phyloP scores from a whole-genome alignment of 2,329 filamentous ascomycete species.

The Didymella lethalis region DNA sequence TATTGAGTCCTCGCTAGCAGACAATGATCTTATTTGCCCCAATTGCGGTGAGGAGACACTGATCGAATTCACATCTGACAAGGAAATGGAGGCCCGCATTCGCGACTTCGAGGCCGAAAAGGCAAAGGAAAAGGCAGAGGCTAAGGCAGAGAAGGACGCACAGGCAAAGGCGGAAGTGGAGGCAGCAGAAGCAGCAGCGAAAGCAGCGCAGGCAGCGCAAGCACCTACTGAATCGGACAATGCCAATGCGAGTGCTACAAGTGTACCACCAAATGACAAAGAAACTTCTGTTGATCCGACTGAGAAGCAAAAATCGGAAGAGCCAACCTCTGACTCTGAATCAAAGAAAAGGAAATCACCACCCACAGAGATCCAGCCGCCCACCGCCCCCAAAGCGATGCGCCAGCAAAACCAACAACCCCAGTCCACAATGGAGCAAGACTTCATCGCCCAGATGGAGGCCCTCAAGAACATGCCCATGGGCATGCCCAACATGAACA shows the following conservation, averaged over 20 bases:
- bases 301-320: conserved; percentile 21
- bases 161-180: conserved; percentile 52
- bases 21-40: conserved; percentile 96
- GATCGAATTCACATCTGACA: conserved; percentile 67
- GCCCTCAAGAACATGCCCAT: conserved; percentile 54
- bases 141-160: conserved; percentile 52
- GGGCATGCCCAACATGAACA: conserved; percentile 42
- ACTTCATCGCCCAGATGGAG: conserved; percentile 58
- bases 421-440: conserved; percentile 43
- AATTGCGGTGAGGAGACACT: conserved; percentile 90
- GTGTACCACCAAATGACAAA: conserved; percentile 25
- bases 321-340: conserved; percentile 47
- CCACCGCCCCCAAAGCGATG: conserved; percentile 57
- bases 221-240: conserved; percentile 21
- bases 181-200: conserved; percentile 41
- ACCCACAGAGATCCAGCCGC: conserved; percentile 67
- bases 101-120: conserved; percentile 73
- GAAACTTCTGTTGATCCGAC: conserved; percentile 25
- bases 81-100: conserved; percentile 79
- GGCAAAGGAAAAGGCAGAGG: conserved; percentile 51
- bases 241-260: conserved; percentile 14
- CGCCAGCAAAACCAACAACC: conserved; percentile 48
- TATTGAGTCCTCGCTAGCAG: conserved; percentile 98
- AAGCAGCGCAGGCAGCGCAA: conserved; percentile 32
- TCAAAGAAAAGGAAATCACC: conserved; percentile 82